These are phyloP conservation scores for Dysphania ambrosioides DNA, from an alignment of 148 eudicot genomes.

Conservation along the genomic window DNA sequence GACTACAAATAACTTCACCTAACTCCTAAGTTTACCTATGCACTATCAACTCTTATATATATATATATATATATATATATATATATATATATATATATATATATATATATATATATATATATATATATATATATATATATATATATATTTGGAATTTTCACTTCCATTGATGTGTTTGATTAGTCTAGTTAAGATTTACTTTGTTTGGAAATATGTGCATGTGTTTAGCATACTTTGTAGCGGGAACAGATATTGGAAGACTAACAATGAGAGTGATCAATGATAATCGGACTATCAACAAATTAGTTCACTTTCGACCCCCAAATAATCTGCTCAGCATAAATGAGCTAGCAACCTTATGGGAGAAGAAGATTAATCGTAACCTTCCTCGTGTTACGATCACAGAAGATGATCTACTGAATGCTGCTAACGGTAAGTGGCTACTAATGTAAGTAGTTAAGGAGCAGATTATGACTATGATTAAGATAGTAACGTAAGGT, in stretches of 20 bases:
- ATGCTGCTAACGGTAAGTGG: conserved; percentile 36
- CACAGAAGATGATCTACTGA: conserved; percentile 39
- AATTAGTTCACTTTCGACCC: conserved; percentile 46
- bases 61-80: too few relatives aligned
- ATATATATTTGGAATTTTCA: too few relatives aligned
- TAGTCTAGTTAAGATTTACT: too few relatives aligned
- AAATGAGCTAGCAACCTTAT: conserved; percentile 42
- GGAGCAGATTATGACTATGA: neutral
- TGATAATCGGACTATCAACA: conserved; percentile 38
- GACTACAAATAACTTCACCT: too few relatives aligned
- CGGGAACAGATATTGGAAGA: conserved; percentile 41
- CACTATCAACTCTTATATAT: too few relatives aligned
- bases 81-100: too few relatives aligned
- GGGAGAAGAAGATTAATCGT: conserved; percentile 46
- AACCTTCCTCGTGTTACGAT: conserved; percentile 41
- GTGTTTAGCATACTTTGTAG: conserved; percentile 38
- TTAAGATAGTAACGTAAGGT: neutral
- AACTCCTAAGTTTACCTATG: too few relatives aligned
- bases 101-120: too few relatives aligned
- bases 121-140: too few relatives aligned
- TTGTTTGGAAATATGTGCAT: neutral
- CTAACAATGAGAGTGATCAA: conserved; percentile 37
- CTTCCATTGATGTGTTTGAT: too few relatives aligned
- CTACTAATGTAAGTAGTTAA: neutral
- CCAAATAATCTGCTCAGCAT: conserved; percentile 35